A percentile compares a stretch with the other conserved stretches of the same genome.
Conservation (phyloP, 225 moss, liverwort and hornwort genomes). For the Polytrichum formosum region DNA sequence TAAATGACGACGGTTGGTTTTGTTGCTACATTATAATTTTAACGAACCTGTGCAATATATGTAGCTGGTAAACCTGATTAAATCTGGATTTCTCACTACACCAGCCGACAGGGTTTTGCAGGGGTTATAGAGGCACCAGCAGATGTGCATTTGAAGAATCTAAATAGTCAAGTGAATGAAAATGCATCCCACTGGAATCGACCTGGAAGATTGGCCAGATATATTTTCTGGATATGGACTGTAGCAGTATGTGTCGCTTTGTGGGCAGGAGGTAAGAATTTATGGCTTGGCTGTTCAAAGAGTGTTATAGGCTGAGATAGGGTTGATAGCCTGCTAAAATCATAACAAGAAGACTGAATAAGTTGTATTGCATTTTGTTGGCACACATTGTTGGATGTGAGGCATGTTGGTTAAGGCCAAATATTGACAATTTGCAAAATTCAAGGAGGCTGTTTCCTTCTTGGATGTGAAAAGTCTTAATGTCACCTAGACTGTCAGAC, state of each 20-base stretch:
- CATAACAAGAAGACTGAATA: background rate
- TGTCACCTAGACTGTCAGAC: too few relatives aligned
- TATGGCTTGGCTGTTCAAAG: background rate
- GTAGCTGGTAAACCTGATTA: too few relatives aligned
- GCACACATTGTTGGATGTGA: background rate
- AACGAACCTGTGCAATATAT: too few relatives aligned
- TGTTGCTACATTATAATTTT: too few relatives aligned
- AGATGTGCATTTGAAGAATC: constrained; percentile 16
- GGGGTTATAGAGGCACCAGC: constrained; percentile 24
- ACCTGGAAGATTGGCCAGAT: constrained; percentile 29
- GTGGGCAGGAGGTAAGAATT: constrained; percentile 34
- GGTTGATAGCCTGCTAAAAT: background rate
- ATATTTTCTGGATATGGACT: constrained; percentile 24
- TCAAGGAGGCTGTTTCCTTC: too few relatives aligned
- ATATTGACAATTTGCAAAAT: too few relatives aligned
- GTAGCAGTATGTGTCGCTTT: constrained; percentile 30
- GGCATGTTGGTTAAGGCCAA: background rate
- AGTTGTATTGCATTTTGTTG: background rate
- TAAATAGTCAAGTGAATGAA: constrained; percentile 18
- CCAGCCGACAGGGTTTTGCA: constrained; percentile 56
- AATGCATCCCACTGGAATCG: constrained; percentile 22
- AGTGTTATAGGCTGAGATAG: background rate
- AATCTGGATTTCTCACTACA: constrained; percentile 21
- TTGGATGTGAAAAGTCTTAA: too few relatives aligned
- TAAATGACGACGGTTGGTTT: too few relatives aligned